Evolutionary conservation across 805 yeast species (phyloP), one percentile per base, ranked within the genome.

Genomic region (Myxozyma melibiosi): DNA sequence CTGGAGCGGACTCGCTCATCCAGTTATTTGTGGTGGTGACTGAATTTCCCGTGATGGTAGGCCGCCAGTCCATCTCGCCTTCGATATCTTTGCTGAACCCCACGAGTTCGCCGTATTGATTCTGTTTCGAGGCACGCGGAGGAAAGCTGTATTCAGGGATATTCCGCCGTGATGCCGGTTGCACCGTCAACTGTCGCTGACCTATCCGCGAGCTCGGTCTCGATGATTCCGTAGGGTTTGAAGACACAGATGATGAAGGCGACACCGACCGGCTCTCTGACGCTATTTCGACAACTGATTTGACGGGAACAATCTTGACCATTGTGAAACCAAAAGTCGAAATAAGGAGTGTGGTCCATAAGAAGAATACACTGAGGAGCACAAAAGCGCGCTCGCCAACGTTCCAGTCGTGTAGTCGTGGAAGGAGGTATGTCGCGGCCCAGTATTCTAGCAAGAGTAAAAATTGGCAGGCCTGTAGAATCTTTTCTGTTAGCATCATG

Each of bases 51-150:
- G 31, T 25, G 8, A 50, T 28, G 11, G 58, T 18, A 13, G 62
- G 62, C 16, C 34, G 37, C 62, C 62, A 57, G 35, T 57, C 62
- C 62, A 57, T 57, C 25, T 49, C 48, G 25, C 54, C 58, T 20
- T 41, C 51, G 14, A 16, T 38, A 18, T n/a, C 28, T 44, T 30
- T 28, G 7, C 9, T 33, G 11, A 22, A 39, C 7, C 13, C 27
- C 24, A 27, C 16, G 8, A 34, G 37, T 2, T 16, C 33, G 22
- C 37, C 42, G 24, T 41, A 35, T 16, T 42, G 16, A 11, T 22
- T 46, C 33, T 27, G 13, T 16, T 5, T 20, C 30, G 1, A 33
- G 30, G 43, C 3, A 9, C 30, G 14, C 43, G 43, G 18, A 27
- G 52, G 35, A 22, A 47, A 28, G 11, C 3, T 16, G 20, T 28